Evolutionary conservation across 1,139 yeast species (phyloP), one percentile per base, ranked within the genome.

Genomic region (Casaregolazyma lundiana): DNA sequence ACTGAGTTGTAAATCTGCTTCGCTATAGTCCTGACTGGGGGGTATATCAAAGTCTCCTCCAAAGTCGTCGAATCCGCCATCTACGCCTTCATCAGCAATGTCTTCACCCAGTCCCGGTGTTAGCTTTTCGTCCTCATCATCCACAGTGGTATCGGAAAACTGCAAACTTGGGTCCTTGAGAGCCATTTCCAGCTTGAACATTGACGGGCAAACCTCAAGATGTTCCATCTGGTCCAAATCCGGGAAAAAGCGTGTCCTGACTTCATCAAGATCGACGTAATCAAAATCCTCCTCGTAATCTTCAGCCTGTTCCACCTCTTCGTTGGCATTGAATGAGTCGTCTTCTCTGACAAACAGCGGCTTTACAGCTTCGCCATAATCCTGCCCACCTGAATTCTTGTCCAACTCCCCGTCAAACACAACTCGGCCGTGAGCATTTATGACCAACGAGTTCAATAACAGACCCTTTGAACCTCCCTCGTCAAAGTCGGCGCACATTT

Each of bases 381-480:
- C 50, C 41, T 51, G 51, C 36, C 51, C 53, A 44, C 26, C 37
- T 6, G 45, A 36, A 4, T 26, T 26, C 17, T 52, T 56, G 34
- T 61, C 61, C 18, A 59, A 60, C 43, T 64, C 69, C 8, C 68
- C 69, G 56, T 81, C 88, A 57, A 81, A 80, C 1, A 80, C 76
- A n/a, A 84, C 78, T 46, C 84, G 63, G 0, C 89, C 87, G 0
- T 71, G 61, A 3, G 65, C 53, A 55, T 81, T 85, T 16, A 81
- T 73, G 46, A 70, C 70, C 47, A 90, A 72, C 1, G 90, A 80
- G 56, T 88, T 89, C 57, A 88, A 67, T 43, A 90, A 68, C 48
- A 90, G 69, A 45, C 95, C 85, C 58, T 84, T 87, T 7, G 97
- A 90, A 4, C 97, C 97, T 32, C 97, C 96, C 67, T 90, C 96